Evolutionary conservation across 805 yeast species (phyloP).

Genomic region (Suhomyces vadensis): DNA sequence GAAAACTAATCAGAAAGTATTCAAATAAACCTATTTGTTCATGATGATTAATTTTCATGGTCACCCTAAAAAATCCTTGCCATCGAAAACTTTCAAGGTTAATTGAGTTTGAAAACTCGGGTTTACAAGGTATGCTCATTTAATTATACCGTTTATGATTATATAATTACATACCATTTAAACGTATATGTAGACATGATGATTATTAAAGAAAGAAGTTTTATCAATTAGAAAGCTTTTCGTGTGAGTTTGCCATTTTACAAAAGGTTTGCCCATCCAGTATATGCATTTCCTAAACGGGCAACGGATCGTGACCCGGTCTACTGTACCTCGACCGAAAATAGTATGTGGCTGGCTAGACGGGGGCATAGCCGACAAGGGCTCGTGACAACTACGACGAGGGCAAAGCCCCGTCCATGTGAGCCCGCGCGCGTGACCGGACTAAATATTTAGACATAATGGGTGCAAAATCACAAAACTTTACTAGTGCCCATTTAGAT

Average conservation of each 20-base stretch:
- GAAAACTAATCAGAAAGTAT: too few relatives aligned
- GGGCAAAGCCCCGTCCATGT: neutral
- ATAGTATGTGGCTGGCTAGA: neutral
- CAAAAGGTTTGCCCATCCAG: constrained; percentile 6
- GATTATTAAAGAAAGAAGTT: constrained; percentile 1
- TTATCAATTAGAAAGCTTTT: neutral
- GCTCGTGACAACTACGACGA: neutral
- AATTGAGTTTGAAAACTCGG: neutral
- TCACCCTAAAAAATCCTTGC: too few relatives aligned
- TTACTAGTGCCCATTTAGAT: too few relatives aligned
- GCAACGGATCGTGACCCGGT: constrained; percentile 7
- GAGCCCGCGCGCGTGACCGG: neutral
- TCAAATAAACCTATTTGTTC: too few relatives aligned
- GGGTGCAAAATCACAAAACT: too few relatives aligned
- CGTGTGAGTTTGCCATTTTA: constrained; percentile 2
- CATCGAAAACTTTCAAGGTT: neutral
- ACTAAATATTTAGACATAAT: too few relatives aligned
- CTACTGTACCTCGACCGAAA: neutral
- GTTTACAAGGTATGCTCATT: neutral
- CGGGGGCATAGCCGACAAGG: neutral
- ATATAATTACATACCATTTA: constrained; percentile 39
- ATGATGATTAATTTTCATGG: too few relatives aligned
- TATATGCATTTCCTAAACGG: constrained; percentile 4
- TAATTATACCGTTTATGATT: neutral
- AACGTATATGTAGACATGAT: constrained; percentile 30